These are phyloP conservation scores for Paramecium caudatum DNA, from an alignment of 73 alveolate species.

Conservation along the genomic window DNA sequence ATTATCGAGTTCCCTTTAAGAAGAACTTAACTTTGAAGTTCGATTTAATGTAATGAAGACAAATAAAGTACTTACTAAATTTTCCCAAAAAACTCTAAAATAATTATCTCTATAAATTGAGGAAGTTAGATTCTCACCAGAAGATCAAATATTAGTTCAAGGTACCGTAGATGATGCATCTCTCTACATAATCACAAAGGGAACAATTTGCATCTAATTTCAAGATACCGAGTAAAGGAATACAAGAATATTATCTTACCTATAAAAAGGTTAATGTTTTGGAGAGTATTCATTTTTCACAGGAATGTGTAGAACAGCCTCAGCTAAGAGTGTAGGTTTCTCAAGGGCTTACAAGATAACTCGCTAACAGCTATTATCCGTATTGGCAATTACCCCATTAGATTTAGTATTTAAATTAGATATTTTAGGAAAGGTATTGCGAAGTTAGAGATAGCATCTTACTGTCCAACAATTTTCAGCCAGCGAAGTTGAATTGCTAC, in stretches of 20 bases:
- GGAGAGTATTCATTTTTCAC: conserved; percentile 83
- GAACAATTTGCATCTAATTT: conserved; percentile 14
- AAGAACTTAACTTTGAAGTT: conserved; percentile 53
- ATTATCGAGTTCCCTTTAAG: conserved; percentile 13
- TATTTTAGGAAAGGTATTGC: conserved; percentile 61
- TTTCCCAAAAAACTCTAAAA: conserved; percentile 44
- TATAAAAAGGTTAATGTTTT: conserved; percentile 72
- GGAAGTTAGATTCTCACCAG: conserved; percentile 73
- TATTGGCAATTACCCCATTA: neutral
- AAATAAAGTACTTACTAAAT: neutral
- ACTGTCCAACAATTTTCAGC: neutral
- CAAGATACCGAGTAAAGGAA: conserved; percentile 29
- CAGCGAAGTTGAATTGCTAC: conserved; percentile 32
- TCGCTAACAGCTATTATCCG: neutral
- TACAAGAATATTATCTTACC: neutral
- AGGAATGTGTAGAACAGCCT: conserved; percentile 77
- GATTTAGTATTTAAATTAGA: neutral
- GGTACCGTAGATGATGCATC: conserved; percentile 65
- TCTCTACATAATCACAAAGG: conserved; percentile 63
- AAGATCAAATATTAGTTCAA: conserved; percentile 34
- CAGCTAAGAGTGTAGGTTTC: conserved; percentile 77
- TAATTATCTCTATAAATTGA: conserved; percentile 28
- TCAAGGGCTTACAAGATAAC: conserved; percentile 74
- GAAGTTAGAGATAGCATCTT: conserved; percentile 41
- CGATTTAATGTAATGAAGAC: conserved; percentile 48